Evolutionary conservation across 805 yeast species (phyloP).

Genomic region (Saccharomycopsis fibuligera): DNA sequence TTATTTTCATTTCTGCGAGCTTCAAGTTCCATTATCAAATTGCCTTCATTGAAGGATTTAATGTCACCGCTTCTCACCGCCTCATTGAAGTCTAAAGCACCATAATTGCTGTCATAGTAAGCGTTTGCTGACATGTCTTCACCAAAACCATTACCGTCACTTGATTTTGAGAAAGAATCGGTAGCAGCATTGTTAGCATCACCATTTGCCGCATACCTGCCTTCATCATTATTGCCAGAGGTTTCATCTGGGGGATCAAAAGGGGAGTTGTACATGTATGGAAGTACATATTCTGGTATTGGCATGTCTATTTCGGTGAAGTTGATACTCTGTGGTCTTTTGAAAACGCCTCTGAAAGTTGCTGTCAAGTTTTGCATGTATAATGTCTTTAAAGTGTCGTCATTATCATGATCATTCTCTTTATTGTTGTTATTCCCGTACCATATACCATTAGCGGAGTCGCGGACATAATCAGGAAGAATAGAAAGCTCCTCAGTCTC

Average conservation of each 20-base stretch:
- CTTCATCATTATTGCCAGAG: slow-evolving; percentile 1
- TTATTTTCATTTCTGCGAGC: slow-evolving; percentile 1
- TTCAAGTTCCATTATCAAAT: slow-evolving; percentile 15
- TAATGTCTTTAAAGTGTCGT: too few relatives aligned
- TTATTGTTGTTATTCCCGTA: not conserved
- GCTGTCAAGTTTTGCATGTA: slow-evolving; percentile 45
- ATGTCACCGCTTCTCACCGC: slow-evolving; percentile 29
- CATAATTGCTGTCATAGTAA: slow-evolving; percentile 20
- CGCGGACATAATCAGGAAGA: slow-evolving; percentile 52
- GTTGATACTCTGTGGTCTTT: slow-evolving; percentile 21
- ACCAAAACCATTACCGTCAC: slow-evolving; percentile 23
- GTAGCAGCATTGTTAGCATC: slow-evolving; percentile 25
- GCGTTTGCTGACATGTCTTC: slow-evolving; percentile 14
- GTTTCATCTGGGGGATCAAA: slow-evolving; percentile 5
- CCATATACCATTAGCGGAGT: slow-evolving; percentile 51
- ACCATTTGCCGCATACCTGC: slow-evolving; percentile 8
- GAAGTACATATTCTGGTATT: slow-evolving; percentile 28
- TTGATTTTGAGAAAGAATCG: too few relatives aligned
- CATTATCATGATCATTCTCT: slow-evolving; percentile 10
- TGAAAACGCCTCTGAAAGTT: slow-evolving; percentile 38
- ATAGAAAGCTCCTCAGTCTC: slow-evolving; percentile 50
- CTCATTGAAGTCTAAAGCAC: too few relatives aligned
- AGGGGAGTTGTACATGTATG: slow-evolving; percentile 27
- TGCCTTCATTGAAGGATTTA: slow-evolving; percentile 29
- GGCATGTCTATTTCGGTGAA: slow-evolving; percentile 29